A percentile compares a stretch with the other conserved stretches of the same genome.
These are phyloP conservation scores for Heliamphora exappendiculata DNA, from an alignment of 148 eudicot genomes.

Conservation along the genomic window DNA sequence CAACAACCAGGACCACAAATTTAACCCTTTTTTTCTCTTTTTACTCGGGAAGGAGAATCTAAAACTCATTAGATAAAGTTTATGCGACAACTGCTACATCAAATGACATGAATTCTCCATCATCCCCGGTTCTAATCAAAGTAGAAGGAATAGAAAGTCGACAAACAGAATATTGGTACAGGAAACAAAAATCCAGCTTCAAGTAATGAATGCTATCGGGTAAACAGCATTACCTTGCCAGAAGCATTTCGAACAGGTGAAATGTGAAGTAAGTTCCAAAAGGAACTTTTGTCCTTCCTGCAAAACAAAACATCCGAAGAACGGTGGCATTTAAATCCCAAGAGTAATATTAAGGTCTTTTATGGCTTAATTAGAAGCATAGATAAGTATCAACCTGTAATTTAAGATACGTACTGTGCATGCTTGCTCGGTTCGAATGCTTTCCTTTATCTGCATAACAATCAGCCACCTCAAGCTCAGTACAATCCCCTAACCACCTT, in stretches of 20 bases:
- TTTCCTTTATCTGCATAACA: slow-evolving; percentile 51
- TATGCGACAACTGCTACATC: background rate
- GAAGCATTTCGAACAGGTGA: slow-evolving; percentile 86
- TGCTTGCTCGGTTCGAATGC: slow-evolving; percentile 37
- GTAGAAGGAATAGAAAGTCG: background rate
- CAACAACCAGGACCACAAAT: background rate
- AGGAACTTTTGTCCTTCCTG: slow-evolving; percentile 73
- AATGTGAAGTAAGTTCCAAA: slow-evolving; percentile 79
- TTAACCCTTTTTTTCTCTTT: background rate
- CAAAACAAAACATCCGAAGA: slow-evolving; percentile 11
- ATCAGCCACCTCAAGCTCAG: background rate
- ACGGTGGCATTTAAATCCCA: background rate
- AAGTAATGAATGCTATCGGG: background rate
- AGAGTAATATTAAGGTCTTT: background rate
- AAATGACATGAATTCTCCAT: background rate
- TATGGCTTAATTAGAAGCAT: background rate
- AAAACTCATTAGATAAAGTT: background rate
- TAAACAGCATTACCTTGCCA: slow-evolving; percentile 58
- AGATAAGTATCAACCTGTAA: slow-evolving; percentile 49
- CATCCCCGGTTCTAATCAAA: background rate
- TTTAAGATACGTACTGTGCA: slow-evolving; percentile 67
- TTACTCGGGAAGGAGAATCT: background rate
- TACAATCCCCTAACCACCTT: background rate
- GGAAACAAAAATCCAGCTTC: background rate
- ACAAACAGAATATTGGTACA: background rate